Evolutionary conservation across 805 yeast species (phyloP), one percentile per base, ranked within the genome.

Genomic region (Saccharomycopsis sp.): DNA sequence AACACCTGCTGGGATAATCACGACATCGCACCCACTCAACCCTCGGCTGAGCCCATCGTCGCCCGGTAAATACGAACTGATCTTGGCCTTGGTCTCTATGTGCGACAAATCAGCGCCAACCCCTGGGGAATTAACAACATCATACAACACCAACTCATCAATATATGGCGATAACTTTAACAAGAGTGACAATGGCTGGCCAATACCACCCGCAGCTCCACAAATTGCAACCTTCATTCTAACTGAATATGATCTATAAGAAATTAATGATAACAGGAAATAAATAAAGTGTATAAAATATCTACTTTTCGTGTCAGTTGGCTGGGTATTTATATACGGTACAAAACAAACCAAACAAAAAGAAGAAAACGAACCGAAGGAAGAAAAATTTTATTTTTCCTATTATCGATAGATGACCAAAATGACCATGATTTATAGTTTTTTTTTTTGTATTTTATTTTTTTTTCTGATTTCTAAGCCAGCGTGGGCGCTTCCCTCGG

Each of bases 131-230:
- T 80, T 76, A 59, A 85, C 89, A 38, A 88, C 87, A 69, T 88
- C 96, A 65, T 78, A 87, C 47, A 87, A 72, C 4, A 95, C 78
- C 55, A 87, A 71, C 55, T 81, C 79, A 49, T 71, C 69, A 40
- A 81, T 72, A 43, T 71, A 68, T 32, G 77, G 77, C 11, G 32
- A 33, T 49, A 86, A 68, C 65, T 87, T 87, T 55, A 87, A 70
- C 52, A 87, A 72, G 44, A 88, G 75, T 11, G 95, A 85, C 51
- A 87, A 72, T 35, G 96, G 94, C 71, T 88, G 96, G 45, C 96
- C 96, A 60, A 87, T 87, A 50, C 96, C 96, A 56, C 95, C 95
- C 44, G 90, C 88, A 47, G 96, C 96, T 53, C 96, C 96, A 43
- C 81, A 72, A 49, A 87, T 88, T 45, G 95, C 75, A 43, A 85